Evolutionary conservation across 1,284 basidiomycete species (phyloP).

Genomic region (Rhodofomes roseus): DNA sequence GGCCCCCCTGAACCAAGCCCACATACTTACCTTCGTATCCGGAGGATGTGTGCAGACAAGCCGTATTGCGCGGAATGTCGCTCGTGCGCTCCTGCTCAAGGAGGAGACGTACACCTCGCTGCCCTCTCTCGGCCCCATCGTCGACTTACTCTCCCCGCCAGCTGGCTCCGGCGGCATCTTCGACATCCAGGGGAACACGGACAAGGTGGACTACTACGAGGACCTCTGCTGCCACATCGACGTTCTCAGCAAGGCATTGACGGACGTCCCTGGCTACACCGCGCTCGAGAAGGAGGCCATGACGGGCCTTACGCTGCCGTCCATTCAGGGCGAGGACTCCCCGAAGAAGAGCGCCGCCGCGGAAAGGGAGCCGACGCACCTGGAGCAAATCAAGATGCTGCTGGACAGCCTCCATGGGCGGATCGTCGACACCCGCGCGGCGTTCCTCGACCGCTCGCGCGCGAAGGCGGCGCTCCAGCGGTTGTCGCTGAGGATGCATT

Average conservation of each 20-base stretch:
- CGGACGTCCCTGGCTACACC: conserved; percentile 55
- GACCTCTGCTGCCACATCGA: conserved; percentile 49
- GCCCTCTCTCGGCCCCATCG: conserved; percentile 19
- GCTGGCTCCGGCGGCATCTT: conserved; percentile 32
- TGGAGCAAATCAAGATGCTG: conserved; percentile 43
- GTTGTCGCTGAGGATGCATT: conserved; percentile 57
- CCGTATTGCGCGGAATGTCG: conserved; percentile 55
- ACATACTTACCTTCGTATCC: conserved; percentile 48
- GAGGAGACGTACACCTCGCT: conserved; percentile 15
- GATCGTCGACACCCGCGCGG: conserved; percentile 69
- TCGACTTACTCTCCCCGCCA: conserved; percentile 34
- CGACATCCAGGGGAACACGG: conserved; percentile 35
- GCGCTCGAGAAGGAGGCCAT: conserved; percentile 36
- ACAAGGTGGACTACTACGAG: conserved; percentile 57
- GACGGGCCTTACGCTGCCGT: conserved; percentile 10
- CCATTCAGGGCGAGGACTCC: conserved; percentile 1
- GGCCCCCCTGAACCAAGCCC: conserved; percentile 38
- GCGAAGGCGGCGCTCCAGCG: conserved; percentile 64
- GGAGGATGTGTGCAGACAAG: conserved; percentile 45
- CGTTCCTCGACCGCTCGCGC: conserved; percentile 67
- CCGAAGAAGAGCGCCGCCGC: conserved; percentile 18
- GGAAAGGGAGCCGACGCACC: conserved; percentile 34
- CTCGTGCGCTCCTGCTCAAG: conserved; percentile 31
- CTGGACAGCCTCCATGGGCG: conserved; percentile 54
- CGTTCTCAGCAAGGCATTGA: conserved; percentile 53